phyloP scores from a whole-genome alignment of 2,329 filamentous ascomycete genomes.

The Neofusicoccum umdonicola region DNA sequence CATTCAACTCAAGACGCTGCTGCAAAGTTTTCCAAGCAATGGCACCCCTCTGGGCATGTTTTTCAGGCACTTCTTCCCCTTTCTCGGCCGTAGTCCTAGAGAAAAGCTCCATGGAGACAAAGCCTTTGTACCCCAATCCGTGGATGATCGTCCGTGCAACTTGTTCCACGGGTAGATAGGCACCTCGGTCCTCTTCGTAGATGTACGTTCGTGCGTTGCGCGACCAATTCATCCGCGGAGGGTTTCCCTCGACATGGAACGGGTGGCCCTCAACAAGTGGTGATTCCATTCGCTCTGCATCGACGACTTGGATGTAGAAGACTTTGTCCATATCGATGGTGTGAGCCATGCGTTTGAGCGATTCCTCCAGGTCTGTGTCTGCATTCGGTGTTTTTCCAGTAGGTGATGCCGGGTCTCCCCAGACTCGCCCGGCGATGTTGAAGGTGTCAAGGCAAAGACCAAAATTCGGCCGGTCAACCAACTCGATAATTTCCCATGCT shows the following conservation, averaged over 20 bases:
- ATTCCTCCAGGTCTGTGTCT: not conserved
- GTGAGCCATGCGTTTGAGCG: not conserved
- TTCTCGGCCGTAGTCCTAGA: not conserved
- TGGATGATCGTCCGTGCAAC: not conserved
- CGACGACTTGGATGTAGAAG: slow-evolving; percentile 19
- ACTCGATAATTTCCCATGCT: not conserved
- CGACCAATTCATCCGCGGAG: slow-evolving; percentile 20
- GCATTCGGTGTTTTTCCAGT: slow-evolving; percentile 19
- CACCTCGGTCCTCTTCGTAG: not conserved
- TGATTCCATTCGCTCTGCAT: slow-evolving; percentile 16
- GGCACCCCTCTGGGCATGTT: not conserved
- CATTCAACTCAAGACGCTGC: not conserved
- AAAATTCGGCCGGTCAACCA: slow-evolving; percentile 21
- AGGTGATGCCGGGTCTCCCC: slow-evolving; percentile 18
- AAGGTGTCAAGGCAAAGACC: slow-evolving; percentile 23
- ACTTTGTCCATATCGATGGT: slow-evolving; percentile 8
- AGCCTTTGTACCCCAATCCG: not conserved
- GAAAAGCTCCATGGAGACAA: not conserved
- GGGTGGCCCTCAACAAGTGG: slow-evolving; percentile 17
- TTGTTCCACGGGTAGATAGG: not conserved
- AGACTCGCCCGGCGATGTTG: slow-evolving; percentile 24
- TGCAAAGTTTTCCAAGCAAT: not conserved
- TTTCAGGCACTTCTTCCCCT: not conserved
- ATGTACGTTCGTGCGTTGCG: slow-evolving; percentile 19
- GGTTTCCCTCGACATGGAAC: slow-evolving; percentile 18